Base-by-base conservation (phyloP, 176 grass and related monocot genomes). In the Saccharum officinarum region DNA sequence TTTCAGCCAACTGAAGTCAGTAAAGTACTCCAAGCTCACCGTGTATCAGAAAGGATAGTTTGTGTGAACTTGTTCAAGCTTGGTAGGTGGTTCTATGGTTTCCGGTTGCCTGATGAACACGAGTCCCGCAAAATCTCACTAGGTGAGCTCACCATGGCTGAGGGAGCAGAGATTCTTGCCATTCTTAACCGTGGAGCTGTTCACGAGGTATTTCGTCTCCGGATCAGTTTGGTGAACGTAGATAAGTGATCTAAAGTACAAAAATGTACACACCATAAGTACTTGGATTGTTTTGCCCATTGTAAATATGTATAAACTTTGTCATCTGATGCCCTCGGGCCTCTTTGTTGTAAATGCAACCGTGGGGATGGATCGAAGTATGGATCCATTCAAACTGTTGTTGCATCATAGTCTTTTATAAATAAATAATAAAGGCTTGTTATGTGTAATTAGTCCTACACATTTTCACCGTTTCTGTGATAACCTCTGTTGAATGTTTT, bases 31-130 rank as follows among this genome's bases (percentile, higher is more conserved):
- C 67, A 12, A 76, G 74, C 50, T 71, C 83, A 87, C 73, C 72
- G 87, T 62, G 77, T 98, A 39, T 81, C 87, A 66, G 79, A 76
- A 50, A 86, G 91, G 20, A 82, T 81, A 73, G 87, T 98, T 28
- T 89, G 73, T 14, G 66, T 95, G 61, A 98, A 60, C 38, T 87
- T 90, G 81, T 78, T 87, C 45, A 93, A 92, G 80, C 64, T 98
- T 30, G 95, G 93, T 33, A 85, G 86, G 16, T 95, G 95, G 95
- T 93, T 95, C 57, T 94, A 92, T 52, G 95, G 95, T 87, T 98
- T 95, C 41, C 87, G 86, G 34, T 83, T 95, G 77, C 91, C 72
- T 42, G 93, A 95, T 33, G 93, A 98, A 71, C 71, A 67, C 1
- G 73, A 82, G 6, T 90, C 85, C 10, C 67, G 80, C 71, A 87